phyloP scores from a whole-genome alignment of 768 basidiomycete species.

The Pleurotus djamor region DNA sequence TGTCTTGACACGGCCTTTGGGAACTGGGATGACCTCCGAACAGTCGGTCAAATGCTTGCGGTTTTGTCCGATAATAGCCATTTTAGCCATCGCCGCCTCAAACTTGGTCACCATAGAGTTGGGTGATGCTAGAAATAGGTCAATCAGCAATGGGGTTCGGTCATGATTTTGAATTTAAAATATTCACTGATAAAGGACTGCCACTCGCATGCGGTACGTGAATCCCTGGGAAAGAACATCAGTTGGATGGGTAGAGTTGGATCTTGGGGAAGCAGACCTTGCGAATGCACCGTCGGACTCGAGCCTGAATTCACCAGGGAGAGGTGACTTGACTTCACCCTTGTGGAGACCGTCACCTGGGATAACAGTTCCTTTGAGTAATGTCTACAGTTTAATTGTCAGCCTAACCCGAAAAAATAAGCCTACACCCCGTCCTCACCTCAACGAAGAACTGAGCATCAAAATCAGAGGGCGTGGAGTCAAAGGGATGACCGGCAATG shows the following conservation, averaged over 20 bases:
- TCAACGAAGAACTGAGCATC: conserved; percentile 30
- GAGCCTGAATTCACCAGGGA: conserved; percentile 26
- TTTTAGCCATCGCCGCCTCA: conserved; percentile 28
- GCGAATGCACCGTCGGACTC: conserved; percentile 24
- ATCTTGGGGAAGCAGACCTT: conserved; percentile 13
- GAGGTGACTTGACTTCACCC: conserved; percentile 18
- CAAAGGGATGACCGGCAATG: conserved; percentile 21
- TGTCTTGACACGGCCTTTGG: conserved; percentile 9
- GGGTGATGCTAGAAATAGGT: conserved; percentile 17
- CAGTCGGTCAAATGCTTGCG: conserved; percentile 22
- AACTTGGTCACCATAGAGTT: conserved; percentile 20
- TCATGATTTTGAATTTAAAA: neutral
- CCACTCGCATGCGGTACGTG: conserved; percentile 35
- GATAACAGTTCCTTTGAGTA: conserved; percentile 20
- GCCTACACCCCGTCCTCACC: conserved; percentile 1
- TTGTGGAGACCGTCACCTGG: conserved; percentile 20
- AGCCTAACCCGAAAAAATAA: no score
- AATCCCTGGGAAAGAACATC: conserved; percentile 9
- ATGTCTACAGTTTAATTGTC: conserved; percentile 12
- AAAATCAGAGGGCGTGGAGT: conserved; percentile 25
- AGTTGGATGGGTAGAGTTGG: neutral
- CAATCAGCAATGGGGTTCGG: neutral
- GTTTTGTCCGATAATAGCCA: conserved; percentile 25
- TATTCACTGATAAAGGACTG: conserved; percentile 29
- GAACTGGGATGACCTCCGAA: conserved; percentile 20